These are phyloP conservation scores for Pestalotiopsis fici DNA, from an alignment of 2,329 filamentous ascomycete species.

Conservation along the genomic window DNA sequence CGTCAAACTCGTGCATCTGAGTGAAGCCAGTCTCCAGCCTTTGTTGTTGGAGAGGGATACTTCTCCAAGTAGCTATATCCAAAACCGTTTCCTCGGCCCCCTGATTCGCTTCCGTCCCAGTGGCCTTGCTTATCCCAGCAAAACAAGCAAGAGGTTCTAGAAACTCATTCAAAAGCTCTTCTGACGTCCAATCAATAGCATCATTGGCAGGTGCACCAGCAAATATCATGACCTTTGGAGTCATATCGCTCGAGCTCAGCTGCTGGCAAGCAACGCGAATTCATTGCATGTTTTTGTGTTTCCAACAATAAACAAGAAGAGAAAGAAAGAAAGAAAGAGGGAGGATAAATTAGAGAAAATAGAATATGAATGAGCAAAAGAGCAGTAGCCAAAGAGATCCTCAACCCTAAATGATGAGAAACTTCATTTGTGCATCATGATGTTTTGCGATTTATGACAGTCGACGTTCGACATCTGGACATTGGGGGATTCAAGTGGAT, in stretches of 20 bases:
- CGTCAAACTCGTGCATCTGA: conserved; percentile 42
- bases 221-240: conserved; percentile 32
- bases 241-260: conserved; percentile 20
- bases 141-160: conserved; percentile 40
- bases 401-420: too few relatives aligned
- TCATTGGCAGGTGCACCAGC: conserved; percentile 59
- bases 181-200: conserved; percentile 55
- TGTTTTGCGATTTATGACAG: not conserved
- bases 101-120: conserved; percentile 20
- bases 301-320: not conserved
- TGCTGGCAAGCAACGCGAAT: not conserved
- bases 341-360: not conserved
- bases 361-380: not conserved
- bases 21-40: conserved; percentile 54
- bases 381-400: too few relatives aligned
- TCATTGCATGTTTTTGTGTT: too few relatives aligned
- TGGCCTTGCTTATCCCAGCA: conserved; percentile 24
- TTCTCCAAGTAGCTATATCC: conserved; percentile 51
- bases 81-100: conserved; percentile 14
- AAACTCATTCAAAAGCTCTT: conserved; percentile 50
- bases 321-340: not conserved
- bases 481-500: not conserved
- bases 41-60: conserved; percentile 47
- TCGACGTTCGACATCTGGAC: not conserved
- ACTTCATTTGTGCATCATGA: not conserved